These are phyloP conservation scores for Suhomyces taliae DNA, from an alignment of 1,139 yeast species.

Conservation along the genomic window DNA sequence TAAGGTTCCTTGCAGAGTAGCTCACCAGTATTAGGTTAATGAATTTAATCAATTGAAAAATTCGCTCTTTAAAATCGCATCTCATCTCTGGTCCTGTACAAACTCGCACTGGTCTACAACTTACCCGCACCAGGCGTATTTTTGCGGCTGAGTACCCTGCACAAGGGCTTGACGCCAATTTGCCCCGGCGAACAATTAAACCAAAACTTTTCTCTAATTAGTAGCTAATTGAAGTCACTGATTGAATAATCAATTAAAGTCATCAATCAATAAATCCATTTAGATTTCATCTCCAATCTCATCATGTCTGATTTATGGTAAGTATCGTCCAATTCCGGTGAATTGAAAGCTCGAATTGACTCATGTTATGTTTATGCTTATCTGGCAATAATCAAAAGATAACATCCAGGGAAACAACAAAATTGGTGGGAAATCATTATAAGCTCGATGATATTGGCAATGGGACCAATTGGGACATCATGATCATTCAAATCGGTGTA, in stretches of 20 bases:
- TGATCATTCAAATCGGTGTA: too few relatives aligned
- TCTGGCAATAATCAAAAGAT: not conserved
- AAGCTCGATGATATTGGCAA: too few relatives aligned
- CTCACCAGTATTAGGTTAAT: constrained; percentile 41
- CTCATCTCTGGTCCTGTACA: constrained; percentile 11
- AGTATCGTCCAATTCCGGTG: constrained; percentile 21
- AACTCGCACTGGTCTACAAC: not conserved
- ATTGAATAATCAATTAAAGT: constrained; percentile 6
- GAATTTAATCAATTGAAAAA: constrained; percentile 2
- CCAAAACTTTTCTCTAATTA: constrained; percentile 9
- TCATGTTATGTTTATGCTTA: not conserved
- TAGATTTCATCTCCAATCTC: constrained; percentile 1
- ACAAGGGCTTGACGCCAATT: constrained; percentile 4
- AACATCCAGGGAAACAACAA: not conserved
- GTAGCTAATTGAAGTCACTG: constrained; percentile 2
- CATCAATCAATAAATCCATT: constrained; percentile 9
- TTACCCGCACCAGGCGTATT: constrained; percentile 4
- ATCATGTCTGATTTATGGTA: constrained; percentile 59
- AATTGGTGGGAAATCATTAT: too few relatives aligned
- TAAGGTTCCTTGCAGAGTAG: constrained; percentile 67
- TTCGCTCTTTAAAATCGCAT: constrained; percentile 7
- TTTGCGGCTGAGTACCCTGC: constrained; percentile 1
- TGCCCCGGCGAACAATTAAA: constrained; percentile 9
- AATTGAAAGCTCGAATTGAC: not conserved
- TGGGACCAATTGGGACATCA: too few relatives aligned